Conservation (phyloP, 148 eudicot species). For the Heliamphora exappendiculata region DNA sequence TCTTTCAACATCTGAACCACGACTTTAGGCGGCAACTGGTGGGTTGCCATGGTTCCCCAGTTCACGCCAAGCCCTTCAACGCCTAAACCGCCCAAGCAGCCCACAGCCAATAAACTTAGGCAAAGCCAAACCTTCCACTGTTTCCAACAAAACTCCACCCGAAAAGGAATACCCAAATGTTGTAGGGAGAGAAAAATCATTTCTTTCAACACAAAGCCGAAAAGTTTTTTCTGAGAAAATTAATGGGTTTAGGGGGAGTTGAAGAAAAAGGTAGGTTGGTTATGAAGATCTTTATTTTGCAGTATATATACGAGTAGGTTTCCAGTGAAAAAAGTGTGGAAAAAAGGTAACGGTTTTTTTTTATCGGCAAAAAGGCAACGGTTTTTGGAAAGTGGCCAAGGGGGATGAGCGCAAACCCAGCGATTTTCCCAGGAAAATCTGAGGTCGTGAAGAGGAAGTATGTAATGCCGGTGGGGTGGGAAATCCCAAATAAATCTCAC, state of each 20-base stretch:
- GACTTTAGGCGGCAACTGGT: slow-evolving; percentile 41
- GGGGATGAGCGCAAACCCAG: not conserved
- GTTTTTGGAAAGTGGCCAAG: not conserved
- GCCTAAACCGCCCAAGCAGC: not conserved
- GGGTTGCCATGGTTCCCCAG: slow-evolving; percentile 79
- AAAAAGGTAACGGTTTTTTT: slow-evolving; percentile 1
- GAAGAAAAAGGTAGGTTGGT: not conserved
- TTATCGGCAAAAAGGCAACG: slow-evolving; percentile 1
- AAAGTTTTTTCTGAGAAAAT: not conserved
- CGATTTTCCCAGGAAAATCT: slow-evolving; percentile 1
- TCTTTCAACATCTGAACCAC: slow-evolving; percentile 72
- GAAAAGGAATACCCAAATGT: not conserved
- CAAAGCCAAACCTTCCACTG: not conserved
- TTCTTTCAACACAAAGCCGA: not conserved
- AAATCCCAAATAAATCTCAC: not conserved
- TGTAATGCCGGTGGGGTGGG: not conserved
- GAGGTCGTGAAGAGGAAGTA: slow-evolving; percentile 8
- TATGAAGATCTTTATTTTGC: too few relatives aligned
- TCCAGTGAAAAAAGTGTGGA: not conserved
- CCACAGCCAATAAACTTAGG: not conserved
- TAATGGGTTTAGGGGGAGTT: slow-evolving; percentile 2
- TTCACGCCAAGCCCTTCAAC: slow-evolving; percentile 74
- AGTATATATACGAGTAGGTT: not conserved
- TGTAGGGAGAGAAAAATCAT: not conserved
- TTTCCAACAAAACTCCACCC: not conserved